Percentiles rank a stretch among this genome's conserved stretches.
phyloP scores from a whole-genome alignment of 345 rosid species.

The Toxicodendron radicans region DNA sequence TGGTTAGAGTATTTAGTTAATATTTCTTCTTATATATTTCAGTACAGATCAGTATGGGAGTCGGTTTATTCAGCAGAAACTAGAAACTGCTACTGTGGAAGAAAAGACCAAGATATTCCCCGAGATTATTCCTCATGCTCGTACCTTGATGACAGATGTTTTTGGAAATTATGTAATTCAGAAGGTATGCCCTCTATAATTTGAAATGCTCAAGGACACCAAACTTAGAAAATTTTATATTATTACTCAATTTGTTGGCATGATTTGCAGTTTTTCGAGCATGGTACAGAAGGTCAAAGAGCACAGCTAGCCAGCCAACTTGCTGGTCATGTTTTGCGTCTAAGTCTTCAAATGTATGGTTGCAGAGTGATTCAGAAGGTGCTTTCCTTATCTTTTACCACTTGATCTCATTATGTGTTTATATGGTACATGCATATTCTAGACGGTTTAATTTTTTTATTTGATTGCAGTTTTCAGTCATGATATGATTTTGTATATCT shows the following conservation, averaged over 20 bases:
- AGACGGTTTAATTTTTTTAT: neutral
- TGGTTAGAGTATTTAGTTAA: constrained; percentile 13
- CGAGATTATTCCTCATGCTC: constrained; percentile 79
- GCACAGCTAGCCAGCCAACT: constrained; percentile 76
- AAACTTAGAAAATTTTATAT: neutral
- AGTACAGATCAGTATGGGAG: constrained; percentile 95
- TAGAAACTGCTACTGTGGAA: constrained; percentile 73
- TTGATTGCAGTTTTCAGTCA: constrained; percentile 6
- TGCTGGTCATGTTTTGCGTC: constrained; percentile 80
- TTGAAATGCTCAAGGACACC: constrained; percentile 4
- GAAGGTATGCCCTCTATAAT: constrained; percentile 46
- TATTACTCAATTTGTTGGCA: constrained; percentile 23
- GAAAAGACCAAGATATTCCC: constrained; percentile 81
- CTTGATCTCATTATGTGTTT: neutral
- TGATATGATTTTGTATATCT: neutral
- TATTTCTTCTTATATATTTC: constrained; percentile 33
- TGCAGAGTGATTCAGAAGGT: constrained; percentile 99
- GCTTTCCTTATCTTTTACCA: constrained; percentile 12
- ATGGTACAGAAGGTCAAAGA: constrained; percentile 79
- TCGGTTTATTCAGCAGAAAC: constrained; percentile 97
- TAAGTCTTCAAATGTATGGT: constrained; percentile 96
- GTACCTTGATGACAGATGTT: constrained; percentile 94
- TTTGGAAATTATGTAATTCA: constrained; percentile 98
- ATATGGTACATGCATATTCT: neutral
- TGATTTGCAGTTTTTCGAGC: constrained; percentile 82